Evolutionary conservation across 2,329 filamentous ascomycete species (phyloP), one percentile per base, ranked within the genome.

Genomic region (Neoarthrinium moseri): DNA sequence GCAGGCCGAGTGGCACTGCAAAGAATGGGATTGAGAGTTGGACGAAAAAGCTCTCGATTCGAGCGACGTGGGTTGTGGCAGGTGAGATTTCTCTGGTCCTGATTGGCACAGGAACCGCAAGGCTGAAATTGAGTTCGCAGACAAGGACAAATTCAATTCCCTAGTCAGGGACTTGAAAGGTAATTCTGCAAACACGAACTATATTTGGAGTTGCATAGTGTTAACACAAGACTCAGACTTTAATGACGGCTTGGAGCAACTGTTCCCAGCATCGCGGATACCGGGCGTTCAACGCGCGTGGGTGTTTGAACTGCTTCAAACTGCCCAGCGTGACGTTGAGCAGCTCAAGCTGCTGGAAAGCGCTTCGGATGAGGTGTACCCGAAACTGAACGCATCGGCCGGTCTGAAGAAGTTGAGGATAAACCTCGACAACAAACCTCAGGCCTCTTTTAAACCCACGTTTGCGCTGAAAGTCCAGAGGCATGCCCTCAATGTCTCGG

Each of bases 231-330:
- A 10, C 15, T 13, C 52, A 66, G 71, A 73, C 56, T 73, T 69
- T 56, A 75, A 74, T 55, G 69, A 75, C 56, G 70, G 72, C 32
- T 60, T 75, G 11, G 71, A 74, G 48, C 68, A 70, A 37, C 63
- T 74, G 38, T 74, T 74, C 56, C 72, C 71, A 12, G 60, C 65
- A 6, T 63, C 65, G 2, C 63, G 70, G 47, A 56, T 74, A 6
- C 62, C 63, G 13, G 72, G 67, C 7, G 62, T 73, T 18, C 69
- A 72, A 47, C 65, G 71, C 12, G 64, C 69, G n/a, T 74, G 71
- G 71, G 70, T 67, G 11, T 68, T 72, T 51, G 69, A 72, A 46
- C 64, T 75, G 22, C 63, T 75, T n/a, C 68, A 72, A 36, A 64
- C 59, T n/a, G 70, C 70, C 7, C 60, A 70, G 46, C 63, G 69